Percentiles rank a stretch among this genome's conserved stretches.
Conservation (phyloP, 148 eudicot species). For the Camellia japonica region DNA sequence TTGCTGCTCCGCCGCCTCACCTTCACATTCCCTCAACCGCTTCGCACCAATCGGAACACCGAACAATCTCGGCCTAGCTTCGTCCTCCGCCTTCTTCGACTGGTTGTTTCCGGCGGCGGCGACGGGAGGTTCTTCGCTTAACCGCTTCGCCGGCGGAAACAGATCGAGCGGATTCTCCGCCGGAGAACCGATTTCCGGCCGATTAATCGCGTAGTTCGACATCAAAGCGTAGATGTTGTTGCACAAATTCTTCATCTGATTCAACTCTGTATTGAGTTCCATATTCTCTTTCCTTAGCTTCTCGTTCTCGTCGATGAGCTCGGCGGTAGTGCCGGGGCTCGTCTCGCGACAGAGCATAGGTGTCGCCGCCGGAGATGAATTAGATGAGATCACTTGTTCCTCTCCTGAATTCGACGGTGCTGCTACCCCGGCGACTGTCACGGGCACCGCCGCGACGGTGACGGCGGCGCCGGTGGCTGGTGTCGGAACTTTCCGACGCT, state of each 20-base stretch:
- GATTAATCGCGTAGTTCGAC: slow-evolving; percentile 40
- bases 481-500: slow-evolving; percentile 58
- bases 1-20: slow-evolving; percentile 27
- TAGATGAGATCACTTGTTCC: slow-evolving; percentile 66
- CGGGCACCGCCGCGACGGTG: slow-evolving; percentile 10
- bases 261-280: slow-evolving; percentile 61
- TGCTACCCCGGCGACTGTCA: slow-evolving; percentile 18
- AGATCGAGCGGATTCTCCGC: slow-evolving; percentile 44
- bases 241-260: slow-evolving; percentile 68
- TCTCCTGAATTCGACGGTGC: slow-evolving; percentile 50
- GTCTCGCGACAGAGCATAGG: slow-evolving; percentile 21
- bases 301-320: slow-evolving; percentile 70
- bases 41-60: slow-evolving; percentile 68
- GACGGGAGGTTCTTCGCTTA: slow-evolving; percentile 7
- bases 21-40: slow-evolving; percentile 43
- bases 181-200: not conserved
- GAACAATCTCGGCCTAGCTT: slow-evolving; percentile 41
- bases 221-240: slow-evolving; percentile 62
- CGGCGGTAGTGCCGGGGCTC: slow-evolving; percentile 27
- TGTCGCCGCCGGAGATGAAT: slow-evolving; percentile 45
- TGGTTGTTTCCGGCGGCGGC: slow-evolving; percentile 15
- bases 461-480: slow-evolving; percentile 15
- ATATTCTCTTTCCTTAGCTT: slow-evolving; percentile 57
- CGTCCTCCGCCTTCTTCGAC: slow-evolving; percentile 26
- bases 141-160: slow-evolving; percentile 30